Base-by-base conservation (phyloP, 352 stramenopile genomes). In the Bremia lactucae region DNA sequence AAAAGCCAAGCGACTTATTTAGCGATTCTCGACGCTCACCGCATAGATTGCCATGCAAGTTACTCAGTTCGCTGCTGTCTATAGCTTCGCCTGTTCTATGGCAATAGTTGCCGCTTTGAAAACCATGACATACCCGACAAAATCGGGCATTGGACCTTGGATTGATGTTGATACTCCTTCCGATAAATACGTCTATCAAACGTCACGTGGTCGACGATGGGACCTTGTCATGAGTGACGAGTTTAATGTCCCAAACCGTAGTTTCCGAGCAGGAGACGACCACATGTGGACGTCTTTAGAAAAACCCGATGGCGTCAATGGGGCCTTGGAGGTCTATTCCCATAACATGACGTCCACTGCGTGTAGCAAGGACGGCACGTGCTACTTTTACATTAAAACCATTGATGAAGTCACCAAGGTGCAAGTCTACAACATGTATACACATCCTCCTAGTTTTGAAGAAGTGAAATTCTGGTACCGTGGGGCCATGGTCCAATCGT, bases 281-380 rank as follows among this genome's bases (percentile, higher is more conserved):
- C 84, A 90, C n/a, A 57, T 82, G 11, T 97, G 88, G 88, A 96
- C 85, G 64, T 96, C 58, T 2, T 23, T 67, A 3, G 58, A 63
- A n/a, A 67, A 63, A 43, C 47, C 58, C 2, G 58, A 67, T 31
- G 84, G 87, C 49, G 86, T 79, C 6, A 89, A 90, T 25, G 68
- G 66, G 3, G 87, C 86, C 5, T 64, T 96, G 7, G 86, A 97
- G 34, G 91, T 94, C 48, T 96, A 96, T 63, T 95, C 91, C 29
- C 71, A 73, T 29, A 83, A 71, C 21, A 90, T 89, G 57, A 73
- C 65, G 7, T 62, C 42, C 1, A 72, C 60, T 31, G 69, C 56
- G 24, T 69, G 46, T 25, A 37, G 67, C 29, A 51, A 88, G 18
- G 66, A 78, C 13, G 52, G 45, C 3, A 60, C 44, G 5, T 70